Conservation (phyloP, 108 stramenopile species). For the Seminavis robusta region DNA sequence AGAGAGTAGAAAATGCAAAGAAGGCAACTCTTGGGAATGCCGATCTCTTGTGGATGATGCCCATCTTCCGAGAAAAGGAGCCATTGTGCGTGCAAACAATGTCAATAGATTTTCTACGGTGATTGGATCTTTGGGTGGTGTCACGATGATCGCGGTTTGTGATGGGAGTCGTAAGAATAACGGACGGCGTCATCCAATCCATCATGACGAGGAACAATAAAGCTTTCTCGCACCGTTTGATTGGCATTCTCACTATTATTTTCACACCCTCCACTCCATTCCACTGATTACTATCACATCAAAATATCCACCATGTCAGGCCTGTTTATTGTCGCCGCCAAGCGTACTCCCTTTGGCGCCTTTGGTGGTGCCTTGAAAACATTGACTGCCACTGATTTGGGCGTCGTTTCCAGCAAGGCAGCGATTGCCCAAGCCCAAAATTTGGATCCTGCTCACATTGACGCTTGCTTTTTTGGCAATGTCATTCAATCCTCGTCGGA, state of each 20-base stretch:
- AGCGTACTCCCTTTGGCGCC: conserved; percentile 96
- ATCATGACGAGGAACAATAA: background rate
- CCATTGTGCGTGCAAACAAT: no score
- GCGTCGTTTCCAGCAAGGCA: conserved; percentile 68
- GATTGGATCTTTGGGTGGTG: no score
- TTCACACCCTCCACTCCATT: background rate
- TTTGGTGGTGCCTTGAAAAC: conserved; percentile 92
- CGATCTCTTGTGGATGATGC: no score
- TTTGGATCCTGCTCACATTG: conserved; percentile 73
- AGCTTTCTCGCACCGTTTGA: background rate
- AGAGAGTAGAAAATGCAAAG: background rate
- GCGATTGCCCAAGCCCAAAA: conserved; percentile 58
- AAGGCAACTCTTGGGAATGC: no score
- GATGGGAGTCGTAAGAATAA: background rate
- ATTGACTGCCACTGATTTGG: conserved; percentile 78
- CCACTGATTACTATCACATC: background rate
- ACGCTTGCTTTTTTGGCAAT: conserved; percentile 93
- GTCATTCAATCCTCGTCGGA: conserved; percentile 91
- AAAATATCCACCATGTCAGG: conserved; percentile 35
- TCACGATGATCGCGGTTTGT: no score
- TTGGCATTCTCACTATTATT: background rate
- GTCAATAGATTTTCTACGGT: no score
- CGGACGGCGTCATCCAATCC: no score
- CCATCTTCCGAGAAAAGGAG: no score
- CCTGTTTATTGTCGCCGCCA: conserved; percentile 97